A percentile compares a stretch with the other conserved stretches of the same genome.
These are phyloP conservation scores for Papilionanthe hybrid DNA, from an alignment of 116 monocot genomes.

Conservation along the genomic window DNA sequence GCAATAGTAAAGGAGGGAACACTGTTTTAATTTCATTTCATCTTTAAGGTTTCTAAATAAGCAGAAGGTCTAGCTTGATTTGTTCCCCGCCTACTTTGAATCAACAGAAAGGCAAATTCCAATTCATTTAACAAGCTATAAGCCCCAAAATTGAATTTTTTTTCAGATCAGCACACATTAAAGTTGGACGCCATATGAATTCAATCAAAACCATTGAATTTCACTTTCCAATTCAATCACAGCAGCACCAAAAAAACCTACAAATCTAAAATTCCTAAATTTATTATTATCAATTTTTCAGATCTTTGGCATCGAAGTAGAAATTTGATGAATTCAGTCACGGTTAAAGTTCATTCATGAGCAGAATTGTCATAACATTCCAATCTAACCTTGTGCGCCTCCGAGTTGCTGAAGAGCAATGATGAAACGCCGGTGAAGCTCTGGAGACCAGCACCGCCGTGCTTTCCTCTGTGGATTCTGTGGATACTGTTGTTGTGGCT, in stretches of 20 bases:
- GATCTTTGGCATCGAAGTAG: neutral
- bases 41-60: constrained; percentile 1
- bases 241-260: neutral
- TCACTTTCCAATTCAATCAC: neutral
- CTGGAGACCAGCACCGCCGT: constrained; percentile 80
- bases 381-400: constrained; percentile 56
- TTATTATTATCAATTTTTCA: neutral
- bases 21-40: neutral
- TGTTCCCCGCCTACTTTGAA: neutral
- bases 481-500: neutral
- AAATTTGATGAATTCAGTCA: neutral
- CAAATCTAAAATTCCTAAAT: too few relatives aligned
- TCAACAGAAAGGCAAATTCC: neutral
- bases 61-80: neutral
- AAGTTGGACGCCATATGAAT: too few relatives aligned
- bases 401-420: constrained; percentile 63
- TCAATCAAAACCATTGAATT: too few relatives aligned
- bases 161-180: neutral
- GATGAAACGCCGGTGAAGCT: constrained; percentile 74
- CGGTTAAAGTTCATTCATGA: neutral
- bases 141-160: neutral
- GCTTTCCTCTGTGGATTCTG: constrained; percentile 42
- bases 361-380: neutral
- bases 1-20: constrained; percentile 11
- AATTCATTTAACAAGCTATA: neutral